A percentile compares a stretch with the other conserved stretches of the same genome.
These are phyloP conservation scores for Phytopythium aichiense DNA, from an alignment of 352 stramenopile genomes.

Conservation along the genomic window DNA sequence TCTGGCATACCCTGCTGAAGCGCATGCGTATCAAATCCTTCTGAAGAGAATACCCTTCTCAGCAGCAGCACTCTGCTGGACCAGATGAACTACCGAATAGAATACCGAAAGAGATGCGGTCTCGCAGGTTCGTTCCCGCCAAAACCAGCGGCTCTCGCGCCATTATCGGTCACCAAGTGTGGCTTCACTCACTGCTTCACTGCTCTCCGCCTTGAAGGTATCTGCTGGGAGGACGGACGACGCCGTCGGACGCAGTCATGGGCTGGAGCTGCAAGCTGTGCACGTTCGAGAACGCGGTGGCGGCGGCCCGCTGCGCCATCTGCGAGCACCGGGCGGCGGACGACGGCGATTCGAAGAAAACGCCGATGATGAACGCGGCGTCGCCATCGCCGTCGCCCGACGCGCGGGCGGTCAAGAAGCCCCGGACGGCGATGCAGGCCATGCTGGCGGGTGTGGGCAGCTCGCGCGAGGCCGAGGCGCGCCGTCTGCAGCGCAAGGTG, in stretches of 20 bases:
- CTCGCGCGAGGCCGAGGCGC: slow-evolving; percentile 55
- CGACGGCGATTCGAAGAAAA: not conserved
- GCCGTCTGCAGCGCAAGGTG: slow-evolving; percentile 60
- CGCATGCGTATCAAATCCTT: not conserved
- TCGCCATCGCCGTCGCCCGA: not conserved
- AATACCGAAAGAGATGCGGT: not conserved
- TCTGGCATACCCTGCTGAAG: not conserved
- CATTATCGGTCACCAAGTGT: not conserved
- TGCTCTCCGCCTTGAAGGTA: too few relatives aligned
- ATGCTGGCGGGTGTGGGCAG: slow-evolving; percentile 56
- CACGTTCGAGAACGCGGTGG: slow-evolving; percentile 64
- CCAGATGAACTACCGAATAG: not conserved
- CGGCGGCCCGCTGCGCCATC: slow-evolving; percentile 43
- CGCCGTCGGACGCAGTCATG: not conserved
- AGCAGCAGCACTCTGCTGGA: not conserved
- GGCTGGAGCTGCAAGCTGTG: slow-evolving; percentile 66
- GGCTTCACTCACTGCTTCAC: too few relatives aligned
- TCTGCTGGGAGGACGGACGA: too few relatives aligned
- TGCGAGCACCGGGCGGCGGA: slow-evolving; percentile 26
- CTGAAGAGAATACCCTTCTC: not conserved
- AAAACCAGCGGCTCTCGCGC: not conserved
- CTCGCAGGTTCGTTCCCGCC: not conserved
- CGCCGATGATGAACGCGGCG: not conserved
- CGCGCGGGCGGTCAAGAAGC: slow-evolving; percentile 13
- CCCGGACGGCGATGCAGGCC: slow-evolving; percentile 14